Evolutionary conservation across 176 grass and related monocot species (phyloP).

Genomic region (Carex cristatella): DNA sequence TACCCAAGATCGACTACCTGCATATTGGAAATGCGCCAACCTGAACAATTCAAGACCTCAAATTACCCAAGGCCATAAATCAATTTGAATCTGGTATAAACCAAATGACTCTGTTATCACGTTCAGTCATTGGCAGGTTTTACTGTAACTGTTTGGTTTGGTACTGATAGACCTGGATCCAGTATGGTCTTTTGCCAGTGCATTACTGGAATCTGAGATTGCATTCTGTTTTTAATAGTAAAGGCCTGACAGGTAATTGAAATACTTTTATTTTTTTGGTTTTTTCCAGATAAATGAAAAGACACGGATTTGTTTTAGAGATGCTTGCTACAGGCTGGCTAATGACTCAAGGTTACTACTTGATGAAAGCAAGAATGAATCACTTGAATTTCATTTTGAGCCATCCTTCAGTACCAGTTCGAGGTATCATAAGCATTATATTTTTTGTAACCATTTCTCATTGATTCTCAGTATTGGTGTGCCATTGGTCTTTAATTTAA

Average conservation of each 20-base stretch:
- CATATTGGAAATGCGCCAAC: neutral
- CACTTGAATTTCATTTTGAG: neutral
- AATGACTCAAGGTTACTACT: neutral
- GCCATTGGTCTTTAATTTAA: neutral
- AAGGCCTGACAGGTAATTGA: constrained; percentile 2
- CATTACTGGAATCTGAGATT: neutral
- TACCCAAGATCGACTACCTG: neutral
- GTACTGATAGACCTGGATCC: neutral
- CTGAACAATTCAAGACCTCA: neutral
- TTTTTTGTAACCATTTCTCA: too few species aligned
- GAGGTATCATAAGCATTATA: constrained; percentile 17
- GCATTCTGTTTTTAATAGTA: neutral
- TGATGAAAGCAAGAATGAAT: too few species aligned
- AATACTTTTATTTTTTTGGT: neutral
- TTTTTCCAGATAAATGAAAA: constrained; percentile 49
- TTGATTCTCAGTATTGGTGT: neutral
- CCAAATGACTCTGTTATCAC: neutral
- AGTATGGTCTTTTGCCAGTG: neutral
- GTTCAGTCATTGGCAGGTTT: neutral
- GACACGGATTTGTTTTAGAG: constrained; percentile 62
- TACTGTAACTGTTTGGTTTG: neutral
- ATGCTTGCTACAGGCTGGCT: constrained; percentile 70
- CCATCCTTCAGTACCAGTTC: constrained; percentile 16
- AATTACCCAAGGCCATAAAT: neutral
- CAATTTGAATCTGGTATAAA: neutral